Evolutionary conservation across 2,329 filamentous ascomycete genomes (phyloP).

Genomic region (Cladosporium sp.): DNA sequence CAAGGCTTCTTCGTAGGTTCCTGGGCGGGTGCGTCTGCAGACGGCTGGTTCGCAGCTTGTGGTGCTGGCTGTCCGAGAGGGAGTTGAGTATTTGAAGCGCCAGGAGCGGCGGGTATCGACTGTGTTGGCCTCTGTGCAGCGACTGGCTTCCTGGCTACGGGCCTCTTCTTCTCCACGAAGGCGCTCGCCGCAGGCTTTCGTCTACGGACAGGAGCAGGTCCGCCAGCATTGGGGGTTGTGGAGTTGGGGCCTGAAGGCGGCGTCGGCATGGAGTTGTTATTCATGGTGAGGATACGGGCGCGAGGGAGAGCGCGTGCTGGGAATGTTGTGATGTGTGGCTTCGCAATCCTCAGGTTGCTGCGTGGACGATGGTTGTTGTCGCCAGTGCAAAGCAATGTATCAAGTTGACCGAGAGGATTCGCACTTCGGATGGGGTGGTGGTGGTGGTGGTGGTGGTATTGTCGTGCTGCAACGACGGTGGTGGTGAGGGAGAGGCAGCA

Average conservation of each 20-base stretch:
- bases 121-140: slow-evolving; percentile 20
- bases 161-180: slow-evolving; percentile 32
- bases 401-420: not conserved
- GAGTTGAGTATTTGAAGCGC: not conserved
- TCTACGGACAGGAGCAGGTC: slow-evolving; percentile 35
- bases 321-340: not conserved
- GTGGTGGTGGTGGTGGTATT: not conserved
- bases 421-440: not conserved
- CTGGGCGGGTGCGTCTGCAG: not conserved
- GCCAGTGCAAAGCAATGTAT: not conserved
- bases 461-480: not conserved
- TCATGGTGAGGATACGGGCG: slow-evolving; percentile 28
- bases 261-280: slow-evolving; percentile 36
- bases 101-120: not conserved
- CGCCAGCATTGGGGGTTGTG: slow-evolving; percentile 38
- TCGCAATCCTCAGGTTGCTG: not conserved
- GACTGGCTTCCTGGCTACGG: slow-evolving; percentile 38
- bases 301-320: not conserved
- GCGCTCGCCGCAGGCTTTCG: slow-evolving; percentile 37
- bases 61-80: slow-evolving; percentile 2
- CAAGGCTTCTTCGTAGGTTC: not conserved
- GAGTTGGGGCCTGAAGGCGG: slow-evolving; percentile 32
- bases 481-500: not conserved
- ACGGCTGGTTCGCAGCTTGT: not conserved
- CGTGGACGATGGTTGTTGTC: not conserved